Evolutionary conservation across 768 basidiomycete genomes (phyloP).

Genomic region (Amanita rubescens): DNA sequence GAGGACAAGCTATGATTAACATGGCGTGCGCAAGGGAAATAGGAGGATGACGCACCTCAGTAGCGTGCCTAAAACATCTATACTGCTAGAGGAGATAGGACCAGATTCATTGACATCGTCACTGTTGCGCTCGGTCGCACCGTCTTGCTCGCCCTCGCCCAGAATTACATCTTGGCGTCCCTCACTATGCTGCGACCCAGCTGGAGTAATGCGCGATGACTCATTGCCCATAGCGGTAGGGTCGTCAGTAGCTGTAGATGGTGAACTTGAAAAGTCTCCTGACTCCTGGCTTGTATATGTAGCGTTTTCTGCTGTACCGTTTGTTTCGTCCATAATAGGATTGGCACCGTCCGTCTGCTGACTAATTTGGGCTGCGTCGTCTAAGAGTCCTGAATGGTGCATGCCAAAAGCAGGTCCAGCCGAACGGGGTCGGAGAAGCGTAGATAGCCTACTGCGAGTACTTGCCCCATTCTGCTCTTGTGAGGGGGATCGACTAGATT

Average conservation of each 20-base stretch:
- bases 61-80: conserved; percentile 77
- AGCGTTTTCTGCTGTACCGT: neutral
- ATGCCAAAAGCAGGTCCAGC: conserved; percentile 11
- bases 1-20: conserved; percentile 7
- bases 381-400: neutral
- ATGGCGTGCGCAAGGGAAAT: neutral
- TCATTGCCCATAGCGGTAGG: neutral
- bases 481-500: conserved; percentile 25
- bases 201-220: neutral
- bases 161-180: conserved; percentile 6
- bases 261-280: neutral
- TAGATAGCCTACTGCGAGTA: conserved; percentile 23
- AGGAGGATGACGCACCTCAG: conserved; percentile 48
- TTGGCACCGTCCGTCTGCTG: neutral
- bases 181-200: neutral
- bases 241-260: neutral
- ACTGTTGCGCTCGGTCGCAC: conserved; percentile 10
- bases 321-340: neutral
- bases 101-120: conserved; percentile 16
- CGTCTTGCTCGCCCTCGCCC: neutral
- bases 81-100: conserved; percentile 61
- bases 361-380: neutral
- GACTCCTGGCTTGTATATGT: neutral
- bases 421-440: conserved; percentile 30
- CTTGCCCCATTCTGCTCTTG: conserved; percentile 15